Base-by-base conservation (phyloP, 148 eudicot genomes). In the Rhododendron henanense region DNA sequence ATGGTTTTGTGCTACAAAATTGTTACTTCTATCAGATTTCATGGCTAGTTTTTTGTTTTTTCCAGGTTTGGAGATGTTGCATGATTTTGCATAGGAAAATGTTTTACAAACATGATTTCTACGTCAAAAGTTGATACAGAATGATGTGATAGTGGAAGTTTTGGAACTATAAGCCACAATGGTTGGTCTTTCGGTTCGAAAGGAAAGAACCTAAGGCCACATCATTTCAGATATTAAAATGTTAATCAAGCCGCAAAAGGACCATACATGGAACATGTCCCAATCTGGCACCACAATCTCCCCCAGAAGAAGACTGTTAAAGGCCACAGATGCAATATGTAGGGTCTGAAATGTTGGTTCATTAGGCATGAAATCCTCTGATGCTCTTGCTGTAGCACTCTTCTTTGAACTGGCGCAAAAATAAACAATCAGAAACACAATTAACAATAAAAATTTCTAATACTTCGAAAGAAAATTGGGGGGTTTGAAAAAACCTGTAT, bases 231-330 rank as follows among this genome's bases (percentile, higher is more conserved):
- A 59, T 21, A 55, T 15, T 55, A 55, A 59, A 59, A 59, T 59
- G 21, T 18, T 6, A 19, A 59, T 6, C 65, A 59, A 59, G n/a
- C 65, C 8, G 8, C 6, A 3, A 16, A 74, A 37, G 78, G 21
- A 33, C 41, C 41, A 5, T 74, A 74, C 78, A 74, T 74, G 78
- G 31, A 74, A 74, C 78, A 35, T 74, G 78, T 74, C 78, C 78
- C 78, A 74, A 74, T 74, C 78, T 33, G 78, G 78, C 78, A 74
- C 78, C 41, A 74, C 78, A 35, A 74, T 74, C 78, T 74, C 78
- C 23, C 78, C 78, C 10, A 74, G 78, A 74, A 74, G 78, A 74
- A 74, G 78, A 74, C 78, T 37, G 44, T 74, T 74, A 35, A 35
- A 74, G 44, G 78, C 78, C 45, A 35, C 78, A 35, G 78, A 35